These are phyloP conservation scores for Mediolabrus comicus DNA, from an alignment of 108 stramenopile species.

Conservation along the genomic window DNA sequence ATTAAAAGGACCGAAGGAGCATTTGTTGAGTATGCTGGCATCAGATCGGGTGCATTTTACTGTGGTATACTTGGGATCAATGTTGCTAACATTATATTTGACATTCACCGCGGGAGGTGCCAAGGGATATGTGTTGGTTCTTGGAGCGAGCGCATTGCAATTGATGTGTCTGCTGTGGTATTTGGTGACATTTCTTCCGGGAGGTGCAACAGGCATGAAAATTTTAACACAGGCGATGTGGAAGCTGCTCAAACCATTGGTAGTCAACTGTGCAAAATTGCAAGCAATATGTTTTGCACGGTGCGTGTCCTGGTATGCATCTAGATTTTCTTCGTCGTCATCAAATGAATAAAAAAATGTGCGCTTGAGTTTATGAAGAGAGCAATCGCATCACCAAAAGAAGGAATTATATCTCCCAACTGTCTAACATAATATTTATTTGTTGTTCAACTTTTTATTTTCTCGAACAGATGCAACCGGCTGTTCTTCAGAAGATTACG, in stretches of 20 bases:
- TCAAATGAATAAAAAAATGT: not conserved
- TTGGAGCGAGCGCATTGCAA: slow-evolving; percentile 68
- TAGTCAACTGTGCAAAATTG: slow-evolving; percentile 62
- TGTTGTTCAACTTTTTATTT: not conserved
- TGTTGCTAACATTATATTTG: slow-evolving; percentile 78
- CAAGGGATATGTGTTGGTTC: slow-evolving; percentile 73
- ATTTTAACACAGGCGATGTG: slow-evolving; percentile 66
- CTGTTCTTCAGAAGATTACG: slow-evolving; percentile 17
- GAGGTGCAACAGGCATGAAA: slow-evolving; percentile 78
- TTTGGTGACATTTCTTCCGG: slow-evolving; percentile 87
- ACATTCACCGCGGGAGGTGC: slow-evolving; percentile 77
- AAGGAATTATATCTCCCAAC: not conserved
- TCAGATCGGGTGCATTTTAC: slow-evolving; percentile 81
- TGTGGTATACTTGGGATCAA: slow-evolving; percentile 69
- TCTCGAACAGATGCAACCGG: slow-evolving; percentile 18
- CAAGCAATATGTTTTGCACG: slow-evolving; percentile 66
- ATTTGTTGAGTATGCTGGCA: slow-evolving; percentile 68
- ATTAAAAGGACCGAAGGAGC: slow-evolving; percentile 81
- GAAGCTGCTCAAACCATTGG: slow-evolving; percentile 70
- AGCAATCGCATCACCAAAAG: not conserved
- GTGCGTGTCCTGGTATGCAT: slow-evolving; percentile 57
- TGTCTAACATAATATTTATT: not conserved
- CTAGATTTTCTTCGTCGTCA: slow-evolving; percentile 37
- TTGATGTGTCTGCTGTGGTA: slow-evolving; percentile 84
- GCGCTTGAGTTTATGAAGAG: not conserved